Evolutionary conservation across 164 flowering plant species (phyloP).

Genomic region (Echeveria elegans): DNA sequence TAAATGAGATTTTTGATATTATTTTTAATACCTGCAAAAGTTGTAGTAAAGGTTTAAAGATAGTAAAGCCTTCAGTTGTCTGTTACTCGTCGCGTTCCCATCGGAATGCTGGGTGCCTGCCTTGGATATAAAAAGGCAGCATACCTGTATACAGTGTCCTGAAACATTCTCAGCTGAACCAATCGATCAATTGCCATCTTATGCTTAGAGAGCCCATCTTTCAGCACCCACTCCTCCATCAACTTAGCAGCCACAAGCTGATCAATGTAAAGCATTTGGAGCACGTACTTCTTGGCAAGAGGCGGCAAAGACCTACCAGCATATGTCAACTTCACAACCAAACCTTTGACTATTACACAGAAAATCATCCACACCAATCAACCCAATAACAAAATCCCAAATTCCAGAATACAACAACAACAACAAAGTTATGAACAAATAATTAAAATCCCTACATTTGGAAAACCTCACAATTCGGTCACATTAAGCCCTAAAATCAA

Average conservation of each 20-base stretch:
- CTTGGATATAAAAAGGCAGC: too few relatives aligned
- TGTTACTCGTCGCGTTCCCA: too few relatives aligned
- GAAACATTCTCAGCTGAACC: slow-evolving; percentile 61
- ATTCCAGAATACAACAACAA: too few relatives aligned
- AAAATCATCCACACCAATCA: neutral
- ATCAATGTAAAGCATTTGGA: slow-evolving; percentile 68
- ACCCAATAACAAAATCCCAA: neutral
- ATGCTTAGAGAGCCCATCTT: slow-evolving; percentile 80
- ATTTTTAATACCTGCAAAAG: too few relatives aligned
- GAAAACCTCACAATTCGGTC: too few relatives aligned
- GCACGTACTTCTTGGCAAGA: slow-evolving; percentile 77
- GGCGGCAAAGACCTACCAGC: slow-evolving; percentile 79
- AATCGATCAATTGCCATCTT: slow-evolving; percentile 76
- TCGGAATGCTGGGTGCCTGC: too few relatives aligned
- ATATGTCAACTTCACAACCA: slow-evolving; percentile 10
- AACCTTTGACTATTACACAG: neutral
- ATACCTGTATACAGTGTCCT: slow-evolving; percentile 65
- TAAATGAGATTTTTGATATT: too few relatives aligned
- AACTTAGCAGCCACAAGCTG: slow-evolving; percentile 50
- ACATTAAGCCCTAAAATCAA: too few relatives aligned
- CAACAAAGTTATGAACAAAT: too few relatives aligned
- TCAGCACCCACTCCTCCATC: slow-evolving; percentile 82
- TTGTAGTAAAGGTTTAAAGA: too few relatives aligned
- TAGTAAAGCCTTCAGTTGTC: too few relatives aligned
- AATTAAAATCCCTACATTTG: too few relatives aligned